A percentile compares a stretch with the other conserved stretches of the same genome.
These are phyloP conservation scores for Prunus armeniaca DNA, from an alignment of 306 rosid genomes.

Conservation along the genomic window DNA sequence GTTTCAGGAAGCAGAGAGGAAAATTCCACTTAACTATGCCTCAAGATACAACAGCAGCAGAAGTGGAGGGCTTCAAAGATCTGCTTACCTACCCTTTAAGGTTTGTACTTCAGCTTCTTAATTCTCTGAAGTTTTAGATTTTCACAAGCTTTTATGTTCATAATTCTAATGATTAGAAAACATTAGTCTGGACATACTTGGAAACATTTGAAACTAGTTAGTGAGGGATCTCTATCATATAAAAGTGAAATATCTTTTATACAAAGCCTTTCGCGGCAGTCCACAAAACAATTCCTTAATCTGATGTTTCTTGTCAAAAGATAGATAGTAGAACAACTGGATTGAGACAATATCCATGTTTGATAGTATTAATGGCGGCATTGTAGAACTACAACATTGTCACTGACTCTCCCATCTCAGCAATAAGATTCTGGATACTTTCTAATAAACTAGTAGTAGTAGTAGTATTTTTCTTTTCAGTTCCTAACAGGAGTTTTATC, in stretches of 20 bases:
- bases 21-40: constrained; percentile 93
- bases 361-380: neutral
- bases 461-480: neutral
- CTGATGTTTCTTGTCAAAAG: neutral
- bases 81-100: constrained; percentile 96
- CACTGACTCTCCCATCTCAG: neutral
- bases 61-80: constrained; percentile 77
- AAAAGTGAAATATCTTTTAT: neutral
- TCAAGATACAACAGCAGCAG: constrained; percentile 73
- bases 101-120: constrained; percentile 38
- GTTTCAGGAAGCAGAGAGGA: constrained; percentile 97
- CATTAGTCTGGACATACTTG: neutral
- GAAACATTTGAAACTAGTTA: neutral
- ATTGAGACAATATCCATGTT: neutral
- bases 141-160: constrained; percentile 7
- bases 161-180: neutral
- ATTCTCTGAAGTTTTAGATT: constrained; percentile 15
- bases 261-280: neutral
- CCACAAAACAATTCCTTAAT: neutral
- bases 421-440: neutral
- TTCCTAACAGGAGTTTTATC: neutral
- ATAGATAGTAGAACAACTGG: neutral
- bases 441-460: neutral
- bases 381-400: neutral
- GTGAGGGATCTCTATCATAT: neutral